Conservation (phyloP, 768 basidiomycete species). For the Clitopilus hobsonii region DNA sequence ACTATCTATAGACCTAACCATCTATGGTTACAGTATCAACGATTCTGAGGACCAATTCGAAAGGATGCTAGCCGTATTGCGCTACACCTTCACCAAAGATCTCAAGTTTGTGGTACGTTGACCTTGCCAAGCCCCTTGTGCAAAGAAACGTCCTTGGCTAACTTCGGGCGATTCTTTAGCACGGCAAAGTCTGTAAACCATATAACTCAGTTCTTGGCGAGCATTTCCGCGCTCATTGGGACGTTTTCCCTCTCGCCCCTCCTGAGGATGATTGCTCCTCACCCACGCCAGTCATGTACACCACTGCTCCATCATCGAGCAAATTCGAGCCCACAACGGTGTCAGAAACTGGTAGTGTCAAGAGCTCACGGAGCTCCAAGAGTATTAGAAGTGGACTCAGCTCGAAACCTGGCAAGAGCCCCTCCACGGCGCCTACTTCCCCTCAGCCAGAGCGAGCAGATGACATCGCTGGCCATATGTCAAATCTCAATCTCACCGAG, state of each 20-base stretch:
- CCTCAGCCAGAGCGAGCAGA: constrained; percentile 35
- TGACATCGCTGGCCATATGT: constrained; percentile 50
- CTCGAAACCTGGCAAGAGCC: constrained; percentile 48
- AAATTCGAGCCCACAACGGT: constrained; percentile 5
- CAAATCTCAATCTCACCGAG: constrained; percentile 49
- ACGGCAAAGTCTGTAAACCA: constrained; percentile 92
- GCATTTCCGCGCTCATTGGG: constrained; percentile 88
- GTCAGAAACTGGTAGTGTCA: constrained; percentile 53
- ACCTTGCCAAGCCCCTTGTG: background rate
- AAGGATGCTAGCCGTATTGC: constrained; percentile 87
- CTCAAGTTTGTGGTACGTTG: constrained; percentile 82
- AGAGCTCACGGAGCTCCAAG: constrained; percentile 57
- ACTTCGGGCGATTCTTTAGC: constrained; percentile 33
- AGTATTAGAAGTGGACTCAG: constrained; percentile 57
- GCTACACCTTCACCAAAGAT: constrained; percentile 90
- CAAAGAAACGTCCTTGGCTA: background rate
- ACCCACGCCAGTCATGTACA: constrained; percentile 16
- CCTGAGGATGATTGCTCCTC: constrained; percentile 32
- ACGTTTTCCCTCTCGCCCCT: constrained; percentile 59
- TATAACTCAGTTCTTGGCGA: constrained; percentile 87
- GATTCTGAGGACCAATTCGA: constrained; percentile 91
- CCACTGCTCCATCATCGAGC: background rate
- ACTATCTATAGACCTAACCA: too few relatives aligned
- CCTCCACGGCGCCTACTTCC: constrained; percentile 54
- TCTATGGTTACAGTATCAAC: constrained; percentile 88